Conservation (phyloP, 148 eudicot genomes). For the Rhododendron molle region DNA sequence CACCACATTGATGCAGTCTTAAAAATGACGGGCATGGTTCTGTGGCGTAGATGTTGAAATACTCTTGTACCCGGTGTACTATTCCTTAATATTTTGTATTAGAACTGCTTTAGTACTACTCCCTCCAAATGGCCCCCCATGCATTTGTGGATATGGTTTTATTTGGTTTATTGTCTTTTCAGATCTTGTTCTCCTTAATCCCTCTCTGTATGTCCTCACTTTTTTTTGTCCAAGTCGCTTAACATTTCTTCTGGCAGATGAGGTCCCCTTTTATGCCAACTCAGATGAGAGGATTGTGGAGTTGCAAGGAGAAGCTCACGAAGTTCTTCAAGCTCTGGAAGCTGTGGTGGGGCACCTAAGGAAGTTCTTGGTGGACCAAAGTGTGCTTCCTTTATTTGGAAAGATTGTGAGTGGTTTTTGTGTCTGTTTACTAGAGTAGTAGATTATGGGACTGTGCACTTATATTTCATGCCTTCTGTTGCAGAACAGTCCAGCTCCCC, state of each 20-base stretch:
- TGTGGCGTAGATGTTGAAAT: neutral
- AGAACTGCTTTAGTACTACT: neutral
- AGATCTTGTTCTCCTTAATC: neutral
- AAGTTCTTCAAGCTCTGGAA: slow-evolving; percentile 78
- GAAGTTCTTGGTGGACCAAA: slow-evolving; percentile 86
- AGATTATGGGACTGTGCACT: neutral
- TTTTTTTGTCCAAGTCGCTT: too few relatives aligned
- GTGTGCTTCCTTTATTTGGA: slow-evolving; percentile 79
- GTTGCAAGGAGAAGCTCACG: slow-evolving; percentile 79
- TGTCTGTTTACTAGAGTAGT: neutral
- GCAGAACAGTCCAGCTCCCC: slow-evolving; percentile 29
- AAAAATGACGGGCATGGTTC: neutral
- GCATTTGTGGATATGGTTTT: neutral
- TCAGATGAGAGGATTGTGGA: slow-evolving; percentile 87
- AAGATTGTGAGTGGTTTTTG: slow-evolving; percentile 52
- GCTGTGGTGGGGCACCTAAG: slow-evolving; percentile 81
- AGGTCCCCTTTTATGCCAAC: slow-evolving; percentile 53
- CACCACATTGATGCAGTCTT: neutral
- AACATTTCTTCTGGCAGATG: slow-evolving; percentile 42
- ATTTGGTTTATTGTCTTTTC: neutral
- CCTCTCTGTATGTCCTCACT: neutral
- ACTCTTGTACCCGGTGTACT: neutral
- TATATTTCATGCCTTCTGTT: neutral
- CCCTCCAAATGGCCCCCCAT: neutral
- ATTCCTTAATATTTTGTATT: neutral